Base-by-base conservation (phyloP, 495 filamentous ascomycete species). In the Amniculicola lignicola region DNA sequence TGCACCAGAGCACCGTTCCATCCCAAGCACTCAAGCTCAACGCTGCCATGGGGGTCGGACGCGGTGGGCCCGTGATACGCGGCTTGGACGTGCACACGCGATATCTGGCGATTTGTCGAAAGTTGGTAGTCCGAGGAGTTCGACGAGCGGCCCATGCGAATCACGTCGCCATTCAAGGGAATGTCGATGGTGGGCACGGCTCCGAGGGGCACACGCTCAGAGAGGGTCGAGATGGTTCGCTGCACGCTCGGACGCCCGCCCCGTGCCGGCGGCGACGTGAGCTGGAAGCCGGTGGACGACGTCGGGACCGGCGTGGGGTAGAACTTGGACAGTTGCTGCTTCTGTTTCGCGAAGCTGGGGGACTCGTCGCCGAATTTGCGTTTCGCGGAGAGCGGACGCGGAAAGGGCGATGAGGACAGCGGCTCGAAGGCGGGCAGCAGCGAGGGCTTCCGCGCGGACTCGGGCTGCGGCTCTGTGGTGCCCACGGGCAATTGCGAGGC, bases 1-100 rank as follows among this genome's bases (percentile, higher is more conserved):
- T 95, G 91, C 51, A 98, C 73, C 70, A 90, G 95, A 43, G 92
- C 77, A 11, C 93, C 92, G 70, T 98, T 98, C 91, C 92, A 96
- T 15, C 93, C 93, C 65, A 86, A 80, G 71, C 93, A 98, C 67
- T 87, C 79, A 50, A 98, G 84, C 69, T 90, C 86, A 42, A 97
- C 79, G 70, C 82, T 82, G 63, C 85, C 84, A 4, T 72, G 57
- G 36, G 74, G 66, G 43, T 69, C 56, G 10, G 67, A 59, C 37
- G 70, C 59, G 5, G 79, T 74, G 7, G 85, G 80, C 2, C 85
- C 77, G 41, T 90, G 82, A 69, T 93, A 98, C 24, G 82, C 78
- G 51, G 90, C 91, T 67, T 89, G 86, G 69, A 96, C 86, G 67
- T 98, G 93, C 39, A 96, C 79, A 63, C 93, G 82, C 62, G 93